phyloP scores from a whole-genome alignment of 2,329 filamentous ascomycete species.

The Pseudogymnoascus pannorum region DNA sequence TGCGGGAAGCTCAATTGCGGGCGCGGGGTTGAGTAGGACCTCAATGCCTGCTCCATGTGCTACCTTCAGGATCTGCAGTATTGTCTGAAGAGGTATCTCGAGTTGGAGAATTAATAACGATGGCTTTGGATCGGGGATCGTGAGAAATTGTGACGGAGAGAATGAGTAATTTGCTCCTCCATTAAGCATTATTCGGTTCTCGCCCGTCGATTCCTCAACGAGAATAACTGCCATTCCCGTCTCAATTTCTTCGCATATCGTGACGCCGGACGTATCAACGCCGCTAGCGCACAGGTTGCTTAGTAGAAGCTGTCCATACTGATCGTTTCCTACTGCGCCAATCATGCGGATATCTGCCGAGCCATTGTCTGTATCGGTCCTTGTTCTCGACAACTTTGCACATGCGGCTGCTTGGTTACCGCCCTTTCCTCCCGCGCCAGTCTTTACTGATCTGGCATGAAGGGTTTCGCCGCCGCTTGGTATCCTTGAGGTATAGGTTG shows the following conservation, averaged over 20 bases:
- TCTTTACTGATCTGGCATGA: constrained; percentile 11
- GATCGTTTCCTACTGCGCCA: constrained; percentile 13
- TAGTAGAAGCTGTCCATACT: constrained; percentile 6
- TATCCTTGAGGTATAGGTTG: constrained; percentile 12
- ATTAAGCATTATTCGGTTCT: constrained; percentile 7
- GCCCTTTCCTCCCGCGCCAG: constrained; percentile 13
- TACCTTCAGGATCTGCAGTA: not conserved
- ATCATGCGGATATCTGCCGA: constrained; percentile 12
- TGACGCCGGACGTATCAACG: not conserved
- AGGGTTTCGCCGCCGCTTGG: constrained; percentile 13
- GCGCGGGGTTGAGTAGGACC: constrained; percentile 11
- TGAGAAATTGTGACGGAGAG: not conserved
- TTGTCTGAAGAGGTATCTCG: constrained; percentile 8
- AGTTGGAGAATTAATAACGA: constrained; percentile 7
- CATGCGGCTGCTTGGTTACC: constrained; percentile 15
- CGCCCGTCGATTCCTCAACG: constrained; percentile 4
- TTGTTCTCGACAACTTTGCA: constrained; percentile 11
- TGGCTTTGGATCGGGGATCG: not conserved
- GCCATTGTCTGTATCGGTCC: constrained; percentile 6
- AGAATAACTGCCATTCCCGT: constrained; percentile 9
- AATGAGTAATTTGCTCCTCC: constrained; percentile 9
- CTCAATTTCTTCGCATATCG: not conserved
- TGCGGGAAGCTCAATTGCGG: not conserved
- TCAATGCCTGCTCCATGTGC: not conserved
- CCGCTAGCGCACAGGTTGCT: constrained; percentile 8